Evolutionary conservation across 139 green algal genomes (phyloP).

Genomic region (Eudorina sp.): DNA sequence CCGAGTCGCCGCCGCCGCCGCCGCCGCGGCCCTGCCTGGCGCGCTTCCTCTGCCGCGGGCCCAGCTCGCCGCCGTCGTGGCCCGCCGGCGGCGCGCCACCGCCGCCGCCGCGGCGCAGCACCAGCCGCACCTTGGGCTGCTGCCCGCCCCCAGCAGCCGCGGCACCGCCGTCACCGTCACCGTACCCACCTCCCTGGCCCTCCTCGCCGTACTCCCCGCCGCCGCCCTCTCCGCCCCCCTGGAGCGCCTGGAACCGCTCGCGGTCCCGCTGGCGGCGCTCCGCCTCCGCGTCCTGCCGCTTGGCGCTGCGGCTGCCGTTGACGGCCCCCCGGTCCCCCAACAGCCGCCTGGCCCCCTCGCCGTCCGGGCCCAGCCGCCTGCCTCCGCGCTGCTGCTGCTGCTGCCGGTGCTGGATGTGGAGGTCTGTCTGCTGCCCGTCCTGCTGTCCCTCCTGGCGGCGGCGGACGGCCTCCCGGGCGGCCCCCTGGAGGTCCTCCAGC

Average conservation of each 20-base stretch:
- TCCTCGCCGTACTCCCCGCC: not conserved
- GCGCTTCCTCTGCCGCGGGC: not conserved
- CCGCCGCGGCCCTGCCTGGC: not conserved
- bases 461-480: not conserved
- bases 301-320: not conserved
- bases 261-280: slow-evolving; percentile 8
- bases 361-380: not conserved
- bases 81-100: not conserved
- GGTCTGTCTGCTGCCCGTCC: not conserved
- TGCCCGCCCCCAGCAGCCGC: not conserved
- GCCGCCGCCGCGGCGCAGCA: not conserved
- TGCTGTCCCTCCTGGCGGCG: not conserved
- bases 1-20: not conserved
- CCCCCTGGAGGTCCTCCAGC: not conserved
- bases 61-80: not conserved
- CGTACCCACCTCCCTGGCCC: not conserved
- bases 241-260: not conserved
- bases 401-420: too few relatives aligned
- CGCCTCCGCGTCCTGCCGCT: not conserved
- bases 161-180: not conserved
- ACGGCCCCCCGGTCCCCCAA: too few relatives aligned
- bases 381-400: too few relatives aligned
- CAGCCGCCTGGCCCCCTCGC: not conserved
- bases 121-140: slow-evolving; percentile 22
- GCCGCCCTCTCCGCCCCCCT: not conserved